Evolutionary conservation across 768 basidiomycete species (phyloP), one percentile per base, ranked within the genome.

Genomic region (Inosperma sp.): DNA sequence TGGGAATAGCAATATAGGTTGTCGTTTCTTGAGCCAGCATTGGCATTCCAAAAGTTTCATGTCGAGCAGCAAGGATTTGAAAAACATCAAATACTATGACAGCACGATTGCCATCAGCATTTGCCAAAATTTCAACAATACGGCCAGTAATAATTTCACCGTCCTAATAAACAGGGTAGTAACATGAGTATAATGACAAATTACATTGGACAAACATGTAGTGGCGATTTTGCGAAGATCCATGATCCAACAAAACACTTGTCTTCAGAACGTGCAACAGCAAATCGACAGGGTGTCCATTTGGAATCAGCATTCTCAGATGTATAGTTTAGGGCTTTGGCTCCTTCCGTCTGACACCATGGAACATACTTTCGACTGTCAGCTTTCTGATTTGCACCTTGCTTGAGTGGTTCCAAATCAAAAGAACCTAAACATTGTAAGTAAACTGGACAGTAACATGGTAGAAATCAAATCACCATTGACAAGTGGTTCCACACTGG

Each of bases 11-110:
- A 17, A 49, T 22, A 23, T 39, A 48, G 12, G 10, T 43, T 45
- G 30, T 35, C 30, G 56, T 48, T 27, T 54, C 45, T 17, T 49
- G 54, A 46, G 45, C 45, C n/a, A 62, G 39, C 48, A 59, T 48
- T 29, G 57, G 61, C 61, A 62, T 62, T 48, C 57, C 59, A 49
- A 62, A 62, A 10, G 53, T 50, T 25, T 54, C 45, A 48, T 62
- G 53, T 22, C 56, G 49, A 17, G 46, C 49, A 21, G 41, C 30
- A 33, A 41, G 35, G 26, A 62, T 46, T 27, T 56, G 47, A 37
- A 60, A 62, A 12, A 61, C 41, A 25, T 62, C 59, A 17, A 62
- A 26, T 14, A 59, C 49, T 17, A 58, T 42, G 22, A 59, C 10
- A 14, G 59, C 49, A 13, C 25, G 26, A 14, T 47, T 41, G 37